phyloP scores from a whole-genome alignment of 805 yeast genomes.

The Ascoidea tarda region DNA sequence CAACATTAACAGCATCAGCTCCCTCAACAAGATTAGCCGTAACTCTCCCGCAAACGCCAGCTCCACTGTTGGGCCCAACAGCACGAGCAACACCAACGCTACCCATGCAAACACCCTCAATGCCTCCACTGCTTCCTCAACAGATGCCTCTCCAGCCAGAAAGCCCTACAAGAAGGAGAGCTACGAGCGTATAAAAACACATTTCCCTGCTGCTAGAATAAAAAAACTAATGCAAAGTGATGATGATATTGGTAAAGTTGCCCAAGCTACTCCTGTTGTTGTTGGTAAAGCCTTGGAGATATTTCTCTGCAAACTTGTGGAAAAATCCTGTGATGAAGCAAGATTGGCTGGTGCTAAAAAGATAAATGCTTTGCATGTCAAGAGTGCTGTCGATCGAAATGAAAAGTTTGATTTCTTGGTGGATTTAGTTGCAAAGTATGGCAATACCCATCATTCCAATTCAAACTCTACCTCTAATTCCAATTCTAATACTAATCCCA shows the following conservation, averaged over 20 bases:
- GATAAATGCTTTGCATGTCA: conserved; percentile 70
- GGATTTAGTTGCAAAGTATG: conserved; percentile 54
- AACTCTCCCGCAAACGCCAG: too few relatives aligned
- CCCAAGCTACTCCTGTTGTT: conserved; percentile 97
- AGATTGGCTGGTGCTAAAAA: conserved; percentile 60
- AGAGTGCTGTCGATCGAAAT: conserved; percentile 67
- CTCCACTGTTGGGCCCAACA: too few relatives aligned
- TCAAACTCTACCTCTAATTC: not conserved
- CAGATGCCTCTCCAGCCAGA: not conserved
- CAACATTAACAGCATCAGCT: too few relatives aligned
- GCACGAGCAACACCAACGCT: too few relatives aligned
- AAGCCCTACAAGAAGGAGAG: not conserved
- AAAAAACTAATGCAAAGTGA: conserved; percentile 96
- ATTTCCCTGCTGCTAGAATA: conserved; percentile 85
- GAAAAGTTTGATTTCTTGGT: conserved; percentile 91
- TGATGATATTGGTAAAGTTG: conserved; percentile 96
- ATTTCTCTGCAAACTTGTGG: conserved; percentile 81
- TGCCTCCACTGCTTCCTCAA: not conserved
- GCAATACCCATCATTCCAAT: conserved; percentile 16
- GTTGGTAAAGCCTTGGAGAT: conserved; percentile 92
- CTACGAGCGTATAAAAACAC: conserved; percentile 45
- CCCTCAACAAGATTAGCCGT: too few relatives aligned
- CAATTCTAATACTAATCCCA: not conserved
- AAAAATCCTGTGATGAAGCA: conserved; percentile 70
- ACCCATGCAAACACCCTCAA: not conserved